Evolutionary conservation across 2,329 filamentous ascomycete species (phyloP), one percentile per base, ranked within the genome.

Genomic region (Penicillium sp.): DNA sequence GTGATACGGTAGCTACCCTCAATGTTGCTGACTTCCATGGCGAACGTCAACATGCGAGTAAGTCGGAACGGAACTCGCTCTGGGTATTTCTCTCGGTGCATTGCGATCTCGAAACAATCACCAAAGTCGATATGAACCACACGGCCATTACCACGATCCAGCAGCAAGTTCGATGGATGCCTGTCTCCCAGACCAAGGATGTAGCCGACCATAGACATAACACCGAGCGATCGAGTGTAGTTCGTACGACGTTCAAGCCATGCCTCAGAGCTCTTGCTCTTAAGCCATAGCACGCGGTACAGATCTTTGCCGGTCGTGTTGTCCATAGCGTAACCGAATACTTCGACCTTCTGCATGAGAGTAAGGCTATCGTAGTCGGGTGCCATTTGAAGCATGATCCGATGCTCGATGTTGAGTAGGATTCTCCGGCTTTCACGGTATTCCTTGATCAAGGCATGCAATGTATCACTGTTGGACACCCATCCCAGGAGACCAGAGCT

Each of bases 171-270:
- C 57, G 91, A 97, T 37, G 95, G 95, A 76, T 99, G 94, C 46
- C 95, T 87, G 77, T 99, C 94, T 52, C 94, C 94, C 15, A 99
- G 81, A 57, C 94, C 95, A 23, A 99, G 85, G 61, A 99, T 97
- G 74, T 99, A 99, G 60, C 94, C 94, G n/a, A 97, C 94, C 91
- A 99, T 99, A n/a, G 91, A 97, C 94, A 99, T 99, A 67, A 99
- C 94, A 65, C 91, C 94, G 2, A 99, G 81, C 1, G 93, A 97
- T 55, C 94, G 88, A 18, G 94, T 99, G 77, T 99, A 99, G 71
- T 96, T 99, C n/a, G 95, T 99, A 50, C 94, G 88, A 41, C 94
- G 85, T 74, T 97, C 94, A 34, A 99, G 86, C 94, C 94, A 99
- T 2, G 93, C 89, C 74, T 99, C 94, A 0, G 93, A 97, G 58